Base-by-base conservation (phyloP, 441 rosid species). In the Erysimum cheiri region DNA sequence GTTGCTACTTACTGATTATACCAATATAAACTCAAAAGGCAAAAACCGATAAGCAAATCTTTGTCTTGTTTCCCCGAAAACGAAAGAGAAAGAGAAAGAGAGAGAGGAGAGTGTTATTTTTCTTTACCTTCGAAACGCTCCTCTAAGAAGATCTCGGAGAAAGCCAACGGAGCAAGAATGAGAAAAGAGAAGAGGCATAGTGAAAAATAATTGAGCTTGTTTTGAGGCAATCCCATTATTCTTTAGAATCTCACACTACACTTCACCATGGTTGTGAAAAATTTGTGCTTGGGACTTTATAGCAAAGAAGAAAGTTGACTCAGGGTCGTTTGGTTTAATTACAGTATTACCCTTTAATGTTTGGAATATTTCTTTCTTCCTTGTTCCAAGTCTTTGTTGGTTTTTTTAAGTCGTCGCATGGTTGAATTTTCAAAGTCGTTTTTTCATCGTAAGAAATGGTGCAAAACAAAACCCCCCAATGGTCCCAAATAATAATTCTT, bases 81-180 rank as follows among this genome's bases (percentile, higher is more conserved):
- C n/a, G n/a, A n/a, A n/a, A n/a, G n/a, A 3, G 35, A 37, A 50
- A 17, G 1, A 0, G 12, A 46, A 10, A 24, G 17, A 13, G 4
- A 48, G n/a, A 40, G 12, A 46, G 24, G 39, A 22, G 41, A 56
- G 66, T 56, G 24, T 14, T 36, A 5, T 2, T 17, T 8, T 19
- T 0, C 10, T 41, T n/a, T 56, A 22, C 94, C 94, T 78, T 88
- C 91, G 53, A 91, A 89, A 46, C 72, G 87, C 67, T 87, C 93
- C 53, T 89, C 89, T 29, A 87, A 87, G 80, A 86, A 85, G 73
- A 84, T 81, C 76, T 86, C 90, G 14, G 87, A 81, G 70, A 76
- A 60, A 50, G 82, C 83, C 52, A 59, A 71, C 0, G 65, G 67
- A 68, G 77, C 71, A 53, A 77, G 63, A 73, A 15, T 67, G 43